Evolutionary conservation across 2,329 filamentous ascomycete genomes (phyloP).

Genomic region (Onygenales sp.): DNA sequence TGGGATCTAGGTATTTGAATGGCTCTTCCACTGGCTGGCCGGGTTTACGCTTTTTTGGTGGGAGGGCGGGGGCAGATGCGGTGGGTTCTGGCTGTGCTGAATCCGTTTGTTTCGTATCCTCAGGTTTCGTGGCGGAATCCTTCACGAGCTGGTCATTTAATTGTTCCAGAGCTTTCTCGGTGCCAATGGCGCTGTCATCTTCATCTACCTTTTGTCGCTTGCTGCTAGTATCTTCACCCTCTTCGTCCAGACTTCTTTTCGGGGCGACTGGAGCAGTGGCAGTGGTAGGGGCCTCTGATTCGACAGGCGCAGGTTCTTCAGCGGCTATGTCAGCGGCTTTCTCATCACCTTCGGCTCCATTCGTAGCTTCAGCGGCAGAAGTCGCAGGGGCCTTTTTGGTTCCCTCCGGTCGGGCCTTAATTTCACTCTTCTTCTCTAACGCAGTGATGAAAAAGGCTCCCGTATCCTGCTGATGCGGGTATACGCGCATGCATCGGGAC

Average conservation of each 20-base stretch:
- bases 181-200: slow-evolving; percentile 14
- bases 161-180: not conserved
- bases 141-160: slow-evolving; percentile 5
- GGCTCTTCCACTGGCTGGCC: slow-evolving; percentile 66
- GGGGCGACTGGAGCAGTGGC: slow-evolving; percentile 14
- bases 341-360: not conserved
- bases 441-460: slow-evolving; percentile 97
- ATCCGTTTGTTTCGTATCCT: slow-evolving; percentile 15
- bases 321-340: not conserved
- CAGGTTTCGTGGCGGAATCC: slow-evolving; percentile 14
- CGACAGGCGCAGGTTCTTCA: slow-evolving; percentile 13
- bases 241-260: slow-evolving; percentile 27
- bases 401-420: slow-evolving; percentile 65
- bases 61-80: slow-evolving; percentile 7
- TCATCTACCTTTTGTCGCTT: slow-evolving; percentile 34
- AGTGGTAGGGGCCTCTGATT: slow-evolving; percentile 21
- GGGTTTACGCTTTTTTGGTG: slow-evolving; percentile 27
- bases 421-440: slow-evolving; percentile 81
- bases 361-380: slow-evolving; percentile 9
- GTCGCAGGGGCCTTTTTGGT: slow-evolving; percentile 25
- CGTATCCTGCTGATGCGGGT: slow-evolving; percentile 91
- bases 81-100: slow-evolving; percentile 1
- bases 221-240: slow-evolving; percentile 19
- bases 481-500: slow-evolving; percentile 85
- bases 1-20: slow-evolving; percentile 75